Conservation (phyloP, 306 rosid genomes). For the Morella rubra region DNA sequence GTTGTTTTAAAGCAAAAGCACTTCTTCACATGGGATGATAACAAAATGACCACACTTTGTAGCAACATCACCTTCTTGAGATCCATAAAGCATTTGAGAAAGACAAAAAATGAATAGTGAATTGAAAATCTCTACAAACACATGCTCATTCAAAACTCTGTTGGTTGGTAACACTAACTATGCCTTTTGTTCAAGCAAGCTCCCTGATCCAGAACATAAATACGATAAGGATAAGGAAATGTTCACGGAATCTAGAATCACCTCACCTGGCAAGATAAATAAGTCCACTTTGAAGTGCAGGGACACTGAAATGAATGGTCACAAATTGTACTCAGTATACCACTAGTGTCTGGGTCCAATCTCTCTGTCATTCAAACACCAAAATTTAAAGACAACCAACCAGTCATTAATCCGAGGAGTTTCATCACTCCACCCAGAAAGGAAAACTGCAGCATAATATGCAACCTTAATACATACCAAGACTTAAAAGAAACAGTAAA, state of each 20-base stretch:
- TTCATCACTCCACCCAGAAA: slow-evolving; percentile 11
- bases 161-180: slow-evolving; percentile 5
- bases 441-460: not conserved
- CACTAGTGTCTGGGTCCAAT: slow-evolving; percentile 79
- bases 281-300: slow-evolving; percentile 92
- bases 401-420: slow-evolving; percentile 5
- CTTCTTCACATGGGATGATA: not conserved
- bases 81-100: slow-evolving; percentile 9
- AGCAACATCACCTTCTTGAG: slow-evolving; percentile 5
- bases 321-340: slow-evolving; percentile 75
- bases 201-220: not conserved
- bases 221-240: not conserved
- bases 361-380: slow-evolving; percentile 61
- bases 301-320: slow-evolving; percentile 93
- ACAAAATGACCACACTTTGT: not conserved
- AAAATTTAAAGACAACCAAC: slow-evolving; percentile 12
- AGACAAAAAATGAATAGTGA: not conserved
- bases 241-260: slow-evolving; percentile 27
- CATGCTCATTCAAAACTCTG: not conserved
- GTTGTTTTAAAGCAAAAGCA: not conserved
- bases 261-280: slow-evolving; percentile 84
- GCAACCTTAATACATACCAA: slow-evolving; percentile 6
- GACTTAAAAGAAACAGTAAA: slow-evolving; percentile 2
- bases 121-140: too few relatives aligned
- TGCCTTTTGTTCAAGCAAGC: slow-evolving; percentile 23